A percentile compares a stretch with the other conserved stretches of the same genome.
These are phyloP conservation scores for Akebia trifoliata DNA, from an alignment of 164 flowering plant genomes.

Conservation along the genomic window DNA sequence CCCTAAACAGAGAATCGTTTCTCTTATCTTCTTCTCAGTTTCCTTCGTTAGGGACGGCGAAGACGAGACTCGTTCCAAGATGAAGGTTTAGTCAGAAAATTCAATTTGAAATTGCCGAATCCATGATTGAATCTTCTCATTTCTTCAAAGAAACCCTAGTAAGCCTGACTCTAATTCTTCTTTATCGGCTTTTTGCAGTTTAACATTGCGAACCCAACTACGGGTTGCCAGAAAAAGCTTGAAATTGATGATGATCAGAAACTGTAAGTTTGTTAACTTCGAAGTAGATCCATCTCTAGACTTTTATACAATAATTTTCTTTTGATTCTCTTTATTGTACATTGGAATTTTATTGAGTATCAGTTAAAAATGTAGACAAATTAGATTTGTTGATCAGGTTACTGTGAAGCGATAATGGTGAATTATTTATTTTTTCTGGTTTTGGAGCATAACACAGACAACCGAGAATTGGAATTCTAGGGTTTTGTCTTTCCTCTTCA, in stretches of 20 bases:
- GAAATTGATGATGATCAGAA: constrained; percentile 35
- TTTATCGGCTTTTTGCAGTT: constrained; percentile 18
- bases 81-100: no score
- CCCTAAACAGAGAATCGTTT: no score
- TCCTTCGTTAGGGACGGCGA: not conserved
- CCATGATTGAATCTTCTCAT: no score
- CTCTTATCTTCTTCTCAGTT: no score
- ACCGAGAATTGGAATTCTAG: no score
- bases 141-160: not conserved
- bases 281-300: not conserved
- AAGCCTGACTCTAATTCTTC: not conserved
- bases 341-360: not conserved
- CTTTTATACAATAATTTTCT: not conserved
- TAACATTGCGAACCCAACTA: constrained; percentile 34
- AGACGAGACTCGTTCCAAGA: not conserved
- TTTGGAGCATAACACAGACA: no score
- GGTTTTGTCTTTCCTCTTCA: no score
- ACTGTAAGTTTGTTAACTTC: constrained; percentile 19
- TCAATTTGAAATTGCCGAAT: no score
- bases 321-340: not conserved
- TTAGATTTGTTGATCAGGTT: no score
- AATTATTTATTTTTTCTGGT: no score
- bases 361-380: no score
- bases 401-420: no score
- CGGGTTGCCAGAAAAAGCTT: constrained; percentile 37